These are phyloP conservation scores for Ligustrum vulgare DNA, from an alignment of 257 asterid genomes.

Conservation along the genomic window DNA sequence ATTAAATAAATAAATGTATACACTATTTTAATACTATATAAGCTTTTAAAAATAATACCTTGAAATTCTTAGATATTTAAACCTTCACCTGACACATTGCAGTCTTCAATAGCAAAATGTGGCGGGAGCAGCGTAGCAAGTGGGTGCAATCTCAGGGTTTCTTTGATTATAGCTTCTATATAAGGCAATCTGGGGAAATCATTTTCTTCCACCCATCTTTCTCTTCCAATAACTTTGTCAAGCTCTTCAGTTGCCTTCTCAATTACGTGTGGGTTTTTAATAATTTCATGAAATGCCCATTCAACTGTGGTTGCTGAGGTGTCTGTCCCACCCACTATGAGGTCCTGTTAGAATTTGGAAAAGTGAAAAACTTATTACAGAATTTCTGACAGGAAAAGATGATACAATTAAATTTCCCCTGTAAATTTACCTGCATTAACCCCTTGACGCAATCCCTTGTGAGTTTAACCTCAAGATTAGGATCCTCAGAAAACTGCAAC, in stretches of 20 bases:
- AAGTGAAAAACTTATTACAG: too few species aligned
- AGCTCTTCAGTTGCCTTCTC: conserved; percentile 39
- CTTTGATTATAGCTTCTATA: conserved; percentile 37
- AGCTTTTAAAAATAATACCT: too few species aligned
- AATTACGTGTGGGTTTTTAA: conserved; percentile 23
- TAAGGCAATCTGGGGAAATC: conserved; percentile 36
- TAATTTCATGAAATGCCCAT: conserved; percentile 38
- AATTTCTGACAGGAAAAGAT: too few species aligned
- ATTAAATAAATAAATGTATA: too few species aligned
- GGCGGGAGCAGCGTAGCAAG: conserved; percentile 26
- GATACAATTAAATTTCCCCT: too few species aligned
- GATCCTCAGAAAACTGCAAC: conserved; percentile 18
- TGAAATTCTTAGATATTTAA: too few species aligned
- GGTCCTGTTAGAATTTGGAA: conserved; percentile 9
- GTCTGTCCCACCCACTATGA: conserved; percentile 26
- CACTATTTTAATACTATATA: too few species aligned
- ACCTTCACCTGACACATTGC: conserved; percentile 7
- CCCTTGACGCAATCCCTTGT: conserved; percentile 16
- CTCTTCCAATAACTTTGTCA: conserved; percentile 32
- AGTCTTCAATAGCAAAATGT: conserved; percentile 26
- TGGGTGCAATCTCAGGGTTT: conserved; percentile 42
- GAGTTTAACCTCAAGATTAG: conserved; percentile 21
- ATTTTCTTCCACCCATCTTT: conserved; percentile 41
- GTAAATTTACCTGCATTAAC: conserved; percentile 1
- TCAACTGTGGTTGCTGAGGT: conserved; percentile 33